phyloP scores from a whole-genome alignment of 1,284 basidiomycete species.

The Uromyces viciae-fabae region DNA sequence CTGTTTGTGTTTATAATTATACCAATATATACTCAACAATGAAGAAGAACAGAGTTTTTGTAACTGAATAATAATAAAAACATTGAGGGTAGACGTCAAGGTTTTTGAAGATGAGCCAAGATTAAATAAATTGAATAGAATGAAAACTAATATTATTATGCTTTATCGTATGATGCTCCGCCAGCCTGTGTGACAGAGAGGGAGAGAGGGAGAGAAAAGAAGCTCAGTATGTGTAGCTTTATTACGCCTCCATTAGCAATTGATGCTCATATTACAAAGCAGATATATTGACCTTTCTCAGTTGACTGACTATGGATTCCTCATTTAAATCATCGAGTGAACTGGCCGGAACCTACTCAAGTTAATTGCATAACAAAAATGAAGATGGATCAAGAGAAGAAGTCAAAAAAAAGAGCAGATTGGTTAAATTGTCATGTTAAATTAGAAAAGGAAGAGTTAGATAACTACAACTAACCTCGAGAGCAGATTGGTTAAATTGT shows the following conservation, averaged over 20 bases:
- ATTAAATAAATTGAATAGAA: too few relatives aligned
- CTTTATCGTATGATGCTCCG: slow-evolving; percentile 45
- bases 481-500: neutral
- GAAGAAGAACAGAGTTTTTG: too few relatives aligned
- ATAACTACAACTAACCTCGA: too few relatives aligned
- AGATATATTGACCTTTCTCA: slow-evolving; percentile 65
- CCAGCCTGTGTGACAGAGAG: slow-evolving; percentile 20
- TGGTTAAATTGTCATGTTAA: neutral
- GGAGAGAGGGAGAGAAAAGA: neutral
- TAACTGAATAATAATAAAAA: too few relatives aligned
- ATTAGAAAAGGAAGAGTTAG: neutral
- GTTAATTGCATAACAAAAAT: neutral
- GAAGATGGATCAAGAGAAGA: neutral
- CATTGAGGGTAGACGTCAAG: too few relatives aligned
- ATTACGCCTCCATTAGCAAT: neutral
- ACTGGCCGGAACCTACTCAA: slow-evolving; percentile 64
- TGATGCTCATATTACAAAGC: neutral
- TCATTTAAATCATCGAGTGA: slow-evolving; percentile 76
- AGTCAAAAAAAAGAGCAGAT: neutral
- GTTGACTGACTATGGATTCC: slow-evolving; percentile 67
- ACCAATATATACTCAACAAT: too few relatives aligned
- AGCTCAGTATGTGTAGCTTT: neutral
- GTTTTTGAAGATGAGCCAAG: too few relatives aligned
- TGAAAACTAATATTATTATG: neutral
- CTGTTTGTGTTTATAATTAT: too few relatives aligned